Evolutionary conservation across 768 basidiomycete genomes (phyloP).

Genomic region (Lactarius psammicola): DNA sequence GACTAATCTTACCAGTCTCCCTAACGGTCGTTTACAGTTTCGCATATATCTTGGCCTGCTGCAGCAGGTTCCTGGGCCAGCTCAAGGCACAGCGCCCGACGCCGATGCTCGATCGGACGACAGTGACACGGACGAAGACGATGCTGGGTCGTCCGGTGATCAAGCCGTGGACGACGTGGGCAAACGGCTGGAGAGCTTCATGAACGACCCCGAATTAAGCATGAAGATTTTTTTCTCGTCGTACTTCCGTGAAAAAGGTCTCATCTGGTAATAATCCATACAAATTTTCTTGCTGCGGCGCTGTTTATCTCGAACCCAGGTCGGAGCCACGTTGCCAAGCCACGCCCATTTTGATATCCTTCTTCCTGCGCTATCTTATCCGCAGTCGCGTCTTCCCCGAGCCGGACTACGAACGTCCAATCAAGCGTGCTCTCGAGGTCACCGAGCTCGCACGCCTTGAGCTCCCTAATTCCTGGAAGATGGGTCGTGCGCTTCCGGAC

Average conservation of each 20-base stretch:
- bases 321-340: constrained; percentile 48
- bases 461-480: constrained; percentile 47
- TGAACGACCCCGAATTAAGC: constrained; percentile 57
- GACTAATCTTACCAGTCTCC: not conserved
- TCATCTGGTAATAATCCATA: constrained; percentile 55
- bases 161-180: constrained; percentile 30
- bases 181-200: constrained; percentile 45
- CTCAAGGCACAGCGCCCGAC: constrained; percentile 28
- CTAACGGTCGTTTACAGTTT: constrained; percentile 45
- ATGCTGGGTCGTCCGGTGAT: constrained; percentile 31
- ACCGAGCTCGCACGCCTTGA: constrained; percentile 46
- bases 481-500: constrained; percentile 50
- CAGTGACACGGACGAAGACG: constrained; percentile 36
- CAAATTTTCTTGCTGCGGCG: constrained; percentile 23
- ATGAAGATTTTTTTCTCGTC: constrained; percentile 70
- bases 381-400: constrained; percentile 56
- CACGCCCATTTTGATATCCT: constrained; percentile 53
- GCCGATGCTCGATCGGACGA: constrained; percentile 26
- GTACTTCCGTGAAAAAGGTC: constrained; percentile 62
- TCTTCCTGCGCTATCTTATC: constrained; percentile 62
- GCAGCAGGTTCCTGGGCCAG: constrained; percentile 27
- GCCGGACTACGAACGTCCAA: constrained; percentile 41
- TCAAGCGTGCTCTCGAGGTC: constrained; percentile 49
- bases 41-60: constrained; percentile 58
- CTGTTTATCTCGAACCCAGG: constrained; percentile 34